These are phyloP conservation scores for Vigna hirtella DNA, from an alignment of 306 rosid genomes.

Conservation along the genomic window DNA sequence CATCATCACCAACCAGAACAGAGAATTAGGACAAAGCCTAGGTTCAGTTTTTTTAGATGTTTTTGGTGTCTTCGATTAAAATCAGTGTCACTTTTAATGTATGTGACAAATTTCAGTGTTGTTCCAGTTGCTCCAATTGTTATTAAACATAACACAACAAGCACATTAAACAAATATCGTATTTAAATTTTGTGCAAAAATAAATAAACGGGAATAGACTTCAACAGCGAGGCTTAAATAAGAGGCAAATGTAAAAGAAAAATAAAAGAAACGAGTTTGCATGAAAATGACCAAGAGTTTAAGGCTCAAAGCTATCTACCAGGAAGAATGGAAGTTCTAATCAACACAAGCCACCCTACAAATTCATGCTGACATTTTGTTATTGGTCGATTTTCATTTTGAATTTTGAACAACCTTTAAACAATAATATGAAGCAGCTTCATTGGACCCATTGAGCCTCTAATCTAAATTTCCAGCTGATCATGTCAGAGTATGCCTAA, in stretches of 20 bases:
- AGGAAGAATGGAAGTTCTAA: not conserved
- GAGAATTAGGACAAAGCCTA: too few relatives aligned
- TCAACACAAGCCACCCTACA: not conserved
- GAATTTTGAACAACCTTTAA: not conserved
- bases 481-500: not conserved
- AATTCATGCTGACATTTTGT: not conserved
- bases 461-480: not conserved
- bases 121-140: too few relatives aligned
- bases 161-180: too few relatives aligned
- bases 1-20: too few relatives aligned
- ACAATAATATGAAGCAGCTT: not conserved
- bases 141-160: too few relatives aligned
- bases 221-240: not conserved
- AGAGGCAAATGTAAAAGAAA: not conserved
- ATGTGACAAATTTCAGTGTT: too few relatives aligned
- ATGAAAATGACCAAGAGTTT: not conserved
- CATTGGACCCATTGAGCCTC: not conserved
- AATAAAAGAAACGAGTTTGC: not conserved
- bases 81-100: too few relatives aligned
- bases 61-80: too few relatives aligned
- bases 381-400: not conserved
- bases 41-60: too few relatives aligned
- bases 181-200: too few relatives aligned
- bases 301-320: not conserved
- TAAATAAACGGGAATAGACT: not conserved